Base-by-base conservation (phyloP, 106 monocot genomes). In the Acorus calamus region DNA sequence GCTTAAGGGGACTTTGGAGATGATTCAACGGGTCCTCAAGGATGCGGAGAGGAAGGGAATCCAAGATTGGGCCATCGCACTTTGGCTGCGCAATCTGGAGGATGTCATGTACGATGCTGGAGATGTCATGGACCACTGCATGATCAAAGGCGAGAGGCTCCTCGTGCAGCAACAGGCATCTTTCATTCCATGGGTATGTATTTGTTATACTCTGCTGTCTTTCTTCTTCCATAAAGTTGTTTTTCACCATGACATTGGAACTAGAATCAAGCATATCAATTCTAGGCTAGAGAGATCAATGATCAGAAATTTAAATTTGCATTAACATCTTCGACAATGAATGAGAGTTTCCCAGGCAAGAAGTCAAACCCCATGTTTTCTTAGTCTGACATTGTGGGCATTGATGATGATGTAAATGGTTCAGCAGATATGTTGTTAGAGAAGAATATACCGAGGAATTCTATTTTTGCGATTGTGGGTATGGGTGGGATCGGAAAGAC, bases 21-120 rank as follows among this genome's bases (percentile, higher is more conserved):
- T 13, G 8, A 48, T 75, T 13, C 12, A 42, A 4, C 7, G 59
- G 11, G 6, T 72, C 10, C 14, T 71, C 55, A 47, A 8, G 11
- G 14, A 66, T 12, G 71, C 67, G 5, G 76, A 76, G 67, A 49
- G 53, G 44, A 49, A 47, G 42, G 42, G 55, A 50, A 3, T 67
- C 12, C 13, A 43, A 4, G 52, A 53, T 48, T 44, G 12, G 3
- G 7, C 47, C 46, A 41, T 60, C 43, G 53, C 52, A 11, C 11
- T 50, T 11, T 80, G 71, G 80, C 55, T 80, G 47, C 12, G 10
- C 13, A 59, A 71, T 41, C 52, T 71, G 46, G 68, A 68, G 43
- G 71, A 76, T 42, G 54, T 66, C 14, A 10, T 68, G 10, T 80
- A 80, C 67, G 80, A 80, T 4, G 47, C 56, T 3, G 80, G 72